Base-by-base conservation (phyloP, 2,329 filamentous ascomycete genomes). In the Apiospora malaysiana region DNA sequence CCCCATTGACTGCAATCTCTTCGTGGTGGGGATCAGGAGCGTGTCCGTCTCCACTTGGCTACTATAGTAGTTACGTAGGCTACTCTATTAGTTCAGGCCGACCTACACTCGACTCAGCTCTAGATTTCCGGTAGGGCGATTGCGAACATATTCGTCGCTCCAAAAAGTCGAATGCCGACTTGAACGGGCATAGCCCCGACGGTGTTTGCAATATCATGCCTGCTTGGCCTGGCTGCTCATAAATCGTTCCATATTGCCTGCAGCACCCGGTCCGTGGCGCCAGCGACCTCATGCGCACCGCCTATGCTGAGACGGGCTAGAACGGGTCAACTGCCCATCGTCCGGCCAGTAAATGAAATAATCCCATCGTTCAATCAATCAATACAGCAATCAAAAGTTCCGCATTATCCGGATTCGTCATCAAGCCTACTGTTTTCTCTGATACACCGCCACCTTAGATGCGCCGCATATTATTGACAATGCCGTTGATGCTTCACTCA, bases 61-160 rank as follows among this genome's bases (percentile, higher is more conserved):
- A 25, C 21, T 59, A 59, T 59, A 59, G 27, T 59, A 59, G 27
- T 10, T 37, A 59, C 51, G 51, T 8, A 37, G 51, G 1, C 51
- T 59, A 59, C 51, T 37, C 18, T 59, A 59, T 59, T 59, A 59
- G 27, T 59, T 59, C 51, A 59, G 51, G 51, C 51, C 16, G 27
- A 32, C 3, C 51, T 59, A 16, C 42, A 42, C 40, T 9, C 49
- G 5, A 56, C 25, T 59, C 27, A 27, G 18, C 51, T 56, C 51
- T 63, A 63, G 56, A 63, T 21, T 63, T 18, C n/a, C 56, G 56
- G 56, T 63, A 40, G 21, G 21, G 42, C 42, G 9, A 40, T 40
- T 40, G 9, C 27, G 21, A 63, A 40, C 32, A 40, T 5, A 4
- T 37, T n/a, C 56, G 27, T 40, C 18, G 40, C 8, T 23, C 21